Percentiles rank a stretch among this genome's conserved stretches.
phyloP scores from a whole-genome alignment of 2,329 filamentous ascomycete genomes.

The Diaporthe sp. region DNA sequence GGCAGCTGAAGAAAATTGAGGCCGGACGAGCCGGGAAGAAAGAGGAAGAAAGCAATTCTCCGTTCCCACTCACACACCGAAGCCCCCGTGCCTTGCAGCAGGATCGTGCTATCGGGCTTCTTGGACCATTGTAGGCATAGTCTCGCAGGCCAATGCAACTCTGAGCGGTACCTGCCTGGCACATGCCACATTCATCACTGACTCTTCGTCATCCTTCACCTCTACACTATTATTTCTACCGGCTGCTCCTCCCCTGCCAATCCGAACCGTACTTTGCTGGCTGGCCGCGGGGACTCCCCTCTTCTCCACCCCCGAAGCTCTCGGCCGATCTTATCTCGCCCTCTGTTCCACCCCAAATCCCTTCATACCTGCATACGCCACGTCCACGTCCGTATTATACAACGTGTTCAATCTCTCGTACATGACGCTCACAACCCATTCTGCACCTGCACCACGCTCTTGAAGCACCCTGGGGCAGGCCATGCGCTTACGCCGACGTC shows the following conservation, averaged over 20 bases:
- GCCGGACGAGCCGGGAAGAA: neutral
- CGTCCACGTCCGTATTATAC: neutral
- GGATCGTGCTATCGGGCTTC: neutral
- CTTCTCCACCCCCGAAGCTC: neutral
- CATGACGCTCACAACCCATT: conserved; percentile 29
- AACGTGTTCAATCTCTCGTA: conserved; percentile 23
- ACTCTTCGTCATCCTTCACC: conserved; percentile 6
- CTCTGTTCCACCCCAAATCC: conserved; percentile 4
- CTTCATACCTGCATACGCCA: neutral
- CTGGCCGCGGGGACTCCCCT: neutral
- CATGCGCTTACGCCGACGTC: conserved; percentile 37
- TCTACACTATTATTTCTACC: neutral
- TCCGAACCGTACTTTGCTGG: neutral
- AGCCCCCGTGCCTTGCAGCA: conserved; percentile 21
- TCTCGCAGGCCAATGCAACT: neutral
- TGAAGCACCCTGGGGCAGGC: conserved; percentile 26
- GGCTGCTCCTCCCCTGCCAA: neutral
- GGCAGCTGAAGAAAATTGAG: neutral
- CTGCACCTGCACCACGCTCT: conserved; percentile 34
- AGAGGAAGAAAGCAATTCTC: neutral
- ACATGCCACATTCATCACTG: neutral
- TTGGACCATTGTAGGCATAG: neutral
- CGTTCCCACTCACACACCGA: conserved; percentile 9
- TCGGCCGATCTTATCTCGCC: conserved; percentile 20
- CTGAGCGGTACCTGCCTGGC: neutral